A percentile compares a stretch with the other conserved stretches of the same genome.
Conservation (phyloP, 1,139 yeast species). For the Candida sp. region DNA sequence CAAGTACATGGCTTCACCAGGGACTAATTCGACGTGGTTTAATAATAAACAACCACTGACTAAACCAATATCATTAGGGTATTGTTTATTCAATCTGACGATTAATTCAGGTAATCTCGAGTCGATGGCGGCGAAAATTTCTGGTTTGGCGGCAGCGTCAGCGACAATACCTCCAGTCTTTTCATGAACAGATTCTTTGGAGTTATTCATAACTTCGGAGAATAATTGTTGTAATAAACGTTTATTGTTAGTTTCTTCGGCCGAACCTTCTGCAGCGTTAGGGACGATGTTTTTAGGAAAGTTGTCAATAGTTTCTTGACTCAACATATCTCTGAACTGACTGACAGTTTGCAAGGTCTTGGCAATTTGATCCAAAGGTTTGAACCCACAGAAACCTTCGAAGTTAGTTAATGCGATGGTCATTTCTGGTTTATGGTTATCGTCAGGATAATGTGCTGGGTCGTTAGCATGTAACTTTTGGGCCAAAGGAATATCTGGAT, state of each 20-base stretch:
- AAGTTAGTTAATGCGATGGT: slow-evolving; percentile 94
- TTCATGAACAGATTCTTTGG: slow-evolving; percentile 49
- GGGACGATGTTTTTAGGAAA: slow-evolving; percentile 51
- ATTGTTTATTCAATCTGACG: slow-evolving; percentile 75
- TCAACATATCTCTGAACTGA: slow-evolving; percentile 71
- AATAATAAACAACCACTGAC: slow-evolving; percentile 93
- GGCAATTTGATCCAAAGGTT: slow-evolving; percentile 79
- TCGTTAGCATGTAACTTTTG: slow-evolving; percentile 72
- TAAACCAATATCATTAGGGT: slow-evolving; percentile 90
- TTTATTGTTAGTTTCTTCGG: slow-evolving; percentile 52
- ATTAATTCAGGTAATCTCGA: slow-evolving; percentile 66
- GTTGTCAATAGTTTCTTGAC: slow-evolving; percentile 50
- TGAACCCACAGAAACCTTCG: slow-evolving; percentile 98
- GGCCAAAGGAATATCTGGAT: slow-evolving; percentile 89
- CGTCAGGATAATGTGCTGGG: slow-evolving; percentile 96
- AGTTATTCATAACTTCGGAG: slow-evolving; percentile 77
- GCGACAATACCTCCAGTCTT: slow-evolving; percentile 61
- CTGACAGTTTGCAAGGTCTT: slow-evolving; percentile 66
- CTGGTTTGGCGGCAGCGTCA: slow-evolving; percentile 56
- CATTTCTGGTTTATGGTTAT: slow-evolving; percentile 99
- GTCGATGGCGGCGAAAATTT: slow-evolving; percentile 38
- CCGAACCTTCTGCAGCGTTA: slow-evolving; percentile 40
- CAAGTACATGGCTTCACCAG: slow-evolving; percentile 98
- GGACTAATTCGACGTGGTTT: slow-evolving; percentile 75
- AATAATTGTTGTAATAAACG: slow-evolving; percentile 71